Evolutionary conservation across 805 yeast species (phyloP), one percentile per base, ranked within the genome.

Genomic region (Yarrowia sp.): DNA sequence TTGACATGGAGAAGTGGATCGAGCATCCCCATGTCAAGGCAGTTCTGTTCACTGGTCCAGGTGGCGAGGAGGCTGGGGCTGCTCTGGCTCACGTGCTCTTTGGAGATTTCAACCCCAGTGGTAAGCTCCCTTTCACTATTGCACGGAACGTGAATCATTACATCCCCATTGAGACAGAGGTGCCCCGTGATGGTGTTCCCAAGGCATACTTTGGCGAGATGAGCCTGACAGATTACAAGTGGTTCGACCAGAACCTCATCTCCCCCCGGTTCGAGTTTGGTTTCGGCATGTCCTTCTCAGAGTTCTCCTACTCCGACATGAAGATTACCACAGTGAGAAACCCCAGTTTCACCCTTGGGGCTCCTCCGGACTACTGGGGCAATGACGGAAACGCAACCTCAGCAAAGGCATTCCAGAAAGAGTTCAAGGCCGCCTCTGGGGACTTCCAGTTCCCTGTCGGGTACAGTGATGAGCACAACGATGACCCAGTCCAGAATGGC

Each of bases 241-340:
- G 80, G 70, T 85, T 85, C 72, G 87, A 84, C 68, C 82, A 82
- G 71, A 78, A 82, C 67, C 79, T 81, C 65, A 81, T 85, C 49
- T 78, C 78, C 67, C 87, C 88, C 16, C 74, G 87, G 56, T 86
- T 73, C 71, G 87, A 83, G 67, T 86, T 86, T 73, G 89, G 89
- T 2, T 83, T 71, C 74, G 89, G 89, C 12, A 73, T 85, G 56
- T 82, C 87, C 1, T 85, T 83, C 70, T 77, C 87, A 3, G 76
- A 76, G 44, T 78, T 75, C 67, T 67, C 74, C 5, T 68, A 78
- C 43, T 69, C 74, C 11, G 75, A 72, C 33, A 71, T 83, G 56
- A 72, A 78, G 32, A 79, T 83, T 38, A 43, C 38, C 36, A 58
- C 49, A 0, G 51, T 41, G 22, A 16, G 40, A 41, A 33, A 58